A percentile compares a stretch with the other conserved stretches of the same genome.
Evolutionary conservation across 2,329 filamentous ascomycete species (phyloP).

Genomic region (Talaromyces sp.): DNA sequence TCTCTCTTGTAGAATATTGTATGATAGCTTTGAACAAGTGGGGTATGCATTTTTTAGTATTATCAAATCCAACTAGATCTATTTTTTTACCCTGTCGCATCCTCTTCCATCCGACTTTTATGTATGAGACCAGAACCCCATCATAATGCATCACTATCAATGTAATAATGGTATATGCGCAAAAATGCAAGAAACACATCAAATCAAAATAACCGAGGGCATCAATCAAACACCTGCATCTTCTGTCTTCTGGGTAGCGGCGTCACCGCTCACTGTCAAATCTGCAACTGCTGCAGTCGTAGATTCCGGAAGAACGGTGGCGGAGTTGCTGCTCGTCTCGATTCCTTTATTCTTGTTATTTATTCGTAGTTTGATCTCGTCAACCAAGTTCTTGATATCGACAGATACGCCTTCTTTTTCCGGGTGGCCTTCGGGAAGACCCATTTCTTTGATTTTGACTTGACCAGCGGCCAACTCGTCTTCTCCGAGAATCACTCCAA

Average conservation of each 20-base stretch:
- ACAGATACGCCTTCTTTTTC: conserved; percentile 85
- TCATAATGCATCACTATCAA: conserved; percentile 5
- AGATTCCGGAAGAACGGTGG: background rate
- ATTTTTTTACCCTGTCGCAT: background rate
- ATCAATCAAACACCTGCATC: conserved; percentile 17
- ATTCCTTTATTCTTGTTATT: conserved; percentile 7
- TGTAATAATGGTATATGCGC: conserved; percentile 8
- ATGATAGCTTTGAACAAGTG: conserved; percentile 1
- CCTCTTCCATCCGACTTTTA: background rate
- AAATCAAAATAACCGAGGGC: background rate
- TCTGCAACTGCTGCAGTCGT: background rate
- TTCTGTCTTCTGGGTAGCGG: conserved; percentile 17
- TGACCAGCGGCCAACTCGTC: conserved; percentile 80
- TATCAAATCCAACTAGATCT: conserved; percentile 2
- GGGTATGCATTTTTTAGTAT: background rate
- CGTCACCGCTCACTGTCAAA: background rate
- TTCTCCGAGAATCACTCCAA: conserved; percentile 84
- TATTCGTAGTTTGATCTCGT: conserved; percentile 20
- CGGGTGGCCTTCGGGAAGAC: conserved; percentile 72
- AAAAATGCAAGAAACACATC: background rate
- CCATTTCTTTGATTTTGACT: conserved; percentile 82
- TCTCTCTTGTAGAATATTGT: conserved; percentile 8
- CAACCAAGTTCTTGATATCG: conserved; percentile 40
- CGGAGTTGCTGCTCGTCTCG: background rate
- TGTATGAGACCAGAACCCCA: conserved; percentile 5